Evolutionary conservation across 1,284 basidiomycete genomes (phyloP).

Genomic region (Somion occarium): DNA sequence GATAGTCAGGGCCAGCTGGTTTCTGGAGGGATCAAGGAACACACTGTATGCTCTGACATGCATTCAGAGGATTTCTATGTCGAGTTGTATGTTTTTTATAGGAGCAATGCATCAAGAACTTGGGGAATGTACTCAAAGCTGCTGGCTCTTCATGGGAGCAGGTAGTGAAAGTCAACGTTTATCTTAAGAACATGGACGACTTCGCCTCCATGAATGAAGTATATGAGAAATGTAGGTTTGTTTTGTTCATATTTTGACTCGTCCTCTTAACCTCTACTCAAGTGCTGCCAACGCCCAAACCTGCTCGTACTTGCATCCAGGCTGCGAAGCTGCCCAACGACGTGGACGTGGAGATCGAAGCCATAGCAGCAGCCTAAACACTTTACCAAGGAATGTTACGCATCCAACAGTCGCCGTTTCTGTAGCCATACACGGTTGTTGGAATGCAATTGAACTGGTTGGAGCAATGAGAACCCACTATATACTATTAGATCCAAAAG

Average conservation of each 20-base stretch:
- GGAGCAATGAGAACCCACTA: too few species aligned
- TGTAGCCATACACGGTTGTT: conserved; percentile 1
- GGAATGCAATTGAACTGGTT: too few species aligned
- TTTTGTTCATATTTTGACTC: not conserved
- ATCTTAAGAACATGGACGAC: conserved; percentile 53
- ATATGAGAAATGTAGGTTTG: conserved; percentile 41
- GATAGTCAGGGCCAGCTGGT: conserved; percentile 43
- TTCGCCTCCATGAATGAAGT: conserved; percentile 52
- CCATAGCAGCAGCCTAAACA: conserved; percentile 45
- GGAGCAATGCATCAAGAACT: conserved; percentile 52
- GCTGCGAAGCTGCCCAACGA: conserved; percentile 73
- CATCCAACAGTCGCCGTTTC: not conserved
- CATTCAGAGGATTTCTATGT: not conserved
- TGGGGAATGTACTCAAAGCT: conserved; percentile 45
- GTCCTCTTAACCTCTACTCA: conserved; percentile 18
- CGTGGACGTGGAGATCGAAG: conserved; percentile 78
- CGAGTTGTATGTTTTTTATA: conserved; percentile 18
- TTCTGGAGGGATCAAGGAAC: conserved; percentile 49
- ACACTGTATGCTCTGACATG: conserved; percentile 37
- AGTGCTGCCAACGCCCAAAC: conserved; percentile 59
- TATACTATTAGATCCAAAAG: conserved; percentile 28
- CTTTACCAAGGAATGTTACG: not conserved
- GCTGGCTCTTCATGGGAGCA: conserved; percentile 55
- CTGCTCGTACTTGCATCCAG: conserved; percentile 76
- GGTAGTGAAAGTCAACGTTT: conserved; percentile 55